Conservation (phyloP, 148 eudicot genomes). For the Vaccinium vitisidaea region DNA sequence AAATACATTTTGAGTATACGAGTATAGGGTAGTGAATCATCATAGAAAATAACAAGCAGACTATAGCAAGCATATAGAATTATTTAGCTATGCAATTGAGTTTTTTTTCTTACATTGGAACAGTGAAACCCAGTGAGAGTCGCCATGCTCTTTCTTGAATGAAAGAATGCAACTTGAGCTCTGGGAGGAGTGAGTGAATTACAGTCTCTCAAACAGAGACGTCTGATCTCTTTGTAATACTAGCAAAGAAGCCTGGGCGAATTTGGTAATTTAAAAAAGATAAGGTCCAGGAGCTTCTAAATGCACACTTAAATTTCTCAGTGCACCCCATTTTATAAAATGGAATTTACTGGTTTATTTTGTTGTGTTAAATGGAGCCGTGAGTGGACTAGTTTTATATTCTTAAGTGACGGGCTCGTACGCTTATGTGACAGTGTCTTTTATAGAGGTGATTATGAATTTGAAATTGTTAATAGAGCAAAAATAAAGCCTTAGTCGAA, state of each 20-base stretch:
- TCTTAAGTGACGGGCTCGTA: too few relatives aligned
- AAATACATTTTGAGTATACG: background rate
- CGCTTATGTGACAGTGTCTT: too few relatives aligned
- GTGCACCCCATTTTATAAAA: too few relatives aligned
- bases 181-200: background rate
- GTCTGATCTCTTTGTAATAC: background rate
- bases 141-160: background rate
- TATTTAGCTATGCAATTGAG: background rate
- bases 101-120: conserved; percentile 4
- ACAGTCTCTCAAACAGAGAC: background rate
- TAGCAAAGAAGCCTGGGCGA: background rate
- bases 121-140: background rate
- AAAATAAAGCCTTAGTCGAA: too few relatives aligned
- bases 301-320: too few relatives aligned
- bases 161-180: background rate
- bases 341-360: too few relatives aligned
- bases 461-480: too few relatives aligned
- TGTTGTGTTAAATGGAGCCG: too few relatives aligned
- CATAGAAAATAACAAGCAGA: background rate
- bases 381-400: too few relatives aligned
- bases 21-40: background rate
- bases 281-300: background rate
- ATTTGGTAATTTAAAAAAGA: background rate
- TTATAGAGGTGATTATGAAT: too few relatives aligned
- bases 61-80: background rate